Evolutionary conservation across 306 rosid genomes (phyloP).

Genomic region (Acacia acuminata): DNA sequence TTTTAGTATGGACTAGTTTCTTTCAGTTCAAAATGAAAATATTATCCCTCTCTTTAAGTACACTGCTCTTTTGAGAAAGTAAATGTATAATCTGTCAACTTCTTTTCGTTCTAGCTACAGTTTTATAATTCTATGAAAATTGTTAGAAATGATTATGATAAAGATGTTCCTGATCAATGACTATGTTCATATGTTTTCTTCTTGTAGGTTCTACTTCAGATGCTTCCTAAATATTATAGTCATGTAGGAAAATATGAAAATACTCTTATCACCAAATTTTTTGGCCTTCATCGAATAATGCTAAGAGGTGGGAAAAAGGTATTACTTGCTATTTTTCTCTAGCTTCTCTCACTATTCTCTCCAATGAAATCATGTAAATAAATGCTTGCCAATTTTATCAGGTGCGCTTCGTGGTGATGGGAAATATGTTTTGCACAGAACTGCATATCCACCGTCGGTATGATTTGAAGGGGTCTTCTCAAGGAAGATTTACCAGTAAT

Average conservation of each 20-base stretch:
- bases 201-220: slow-evolving; percentile 77
- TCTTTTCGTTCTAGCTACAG: background rate
- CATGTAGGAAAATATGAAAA: slow-evolving; percentile 82
- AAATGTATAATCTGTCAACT: slow-evolving; percentile 2
- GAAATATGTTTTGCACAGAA: slow-evolving; percentile 95
- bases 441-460: slow-evolving; percentile 85
- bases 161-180: background rate
- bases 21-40: background rate
- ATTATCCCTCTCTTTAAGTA: background rate
- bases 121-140: background rate
- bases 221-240: slow-evolving; percentile 82
- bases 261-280: slow-evolving; percentile 89
- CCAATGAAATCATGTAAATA: slow-evolving; percentile 19
- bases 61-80: background rate
- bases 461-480: slow-evolving; percentile 91
- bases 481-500: slow-evolving; percentile 71
- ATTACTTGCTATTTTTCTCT: slow-evolving; percentile 33
- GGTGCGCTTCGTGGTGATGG: slow-evolving; percentile 99
- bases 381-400: slow-evolving; percentile 38
- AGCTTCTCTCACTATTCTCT: slow-evolving; percentile 24
- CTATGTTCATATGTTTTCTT: slow-evolving; percentile 15
- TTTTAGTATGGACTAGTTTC: background rate
- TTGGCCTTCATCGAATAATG: slow-evolving; percentile 90
- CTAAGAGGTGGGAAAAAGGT: slow-evolving; percentile 86
- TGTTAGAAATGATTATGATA: background rate